Evolutionary conservation across 768 basidiomycete genomes (phyloP).

Genomic region (Steccherinum ochraceum): DNA sequence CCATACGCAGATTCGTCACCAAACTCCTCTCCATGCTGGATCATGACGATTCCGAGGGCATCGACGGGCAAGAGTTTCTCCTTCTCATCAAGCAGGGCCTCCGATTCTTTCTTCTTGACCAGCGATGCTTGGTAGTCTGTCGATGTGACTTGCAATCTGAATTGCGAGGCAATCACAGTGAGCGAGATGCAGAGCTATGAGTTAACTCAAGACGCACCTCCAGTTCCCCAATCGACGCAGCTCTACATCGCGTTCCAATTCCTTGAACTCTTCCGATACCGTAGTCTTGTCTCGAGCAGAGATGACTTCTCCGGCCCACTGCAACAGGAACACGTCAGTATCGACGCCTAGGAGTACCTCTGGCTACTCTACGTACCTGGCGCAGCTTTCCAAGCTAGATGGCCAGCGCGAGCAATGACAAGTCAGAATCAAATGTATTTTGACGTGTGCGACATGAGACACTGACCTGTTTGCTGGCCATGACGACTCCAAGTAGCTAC

Average conservation of each 20-base stretch:
- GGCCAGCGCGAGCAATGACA: slow-evolving; percentile 7
- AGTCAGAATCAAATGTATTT: background rate
- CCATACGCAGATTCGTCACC: slow-evolving; percentile 72
- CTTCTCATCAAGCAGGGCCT: slow-evolving; percentile 43
- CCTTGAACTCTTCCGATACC: slow-evolving; percentile 72
- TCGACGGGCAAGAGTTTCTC: slow-evolving; percentile 77
- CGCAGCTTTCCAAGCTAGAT: slow-evolving; percentile 68
- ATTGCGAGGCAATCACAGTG: background rate
- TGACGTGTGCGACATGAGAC: background rate
- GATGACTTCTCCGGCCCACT: slow-evolving; percentile 92
- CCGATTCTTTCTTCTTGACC: slow-evolving; percentile 72
- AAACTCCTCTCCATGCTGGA: slow-evolving; percentile 77
- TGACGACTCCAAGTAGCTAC: no score
- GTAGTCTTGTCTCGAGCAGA: slow-evolving; percentile 76
- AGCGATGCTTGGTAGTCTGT: slow-evolving; percentile 62
- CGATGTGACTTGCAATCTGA: slow-evolving; percentile 67
- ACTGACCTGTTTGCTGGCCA: slow-evolving; percentile 65
- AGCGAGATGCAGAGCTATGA: background rate
- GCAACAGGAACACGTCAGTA: slow-evolving; percentile 19
- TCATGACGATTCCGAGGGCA: slow-evolving; percentile 81
- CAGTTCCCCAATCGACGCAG: slow-evolving; percentile 66
- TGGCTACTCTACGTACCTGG: slow-evolving; percentile 41
- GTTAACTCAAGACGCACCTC: slow-evolving; percentile 40
- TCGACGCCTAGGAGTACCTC: slow-evolving; percentile 4
- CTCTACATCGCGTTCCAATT: slow-evolving; percentile 81